Evolutionary conservation across 2,329 filamentous ascomycete genomes (phyloP).

Genomic region (Fusarium hostae): DNA sequence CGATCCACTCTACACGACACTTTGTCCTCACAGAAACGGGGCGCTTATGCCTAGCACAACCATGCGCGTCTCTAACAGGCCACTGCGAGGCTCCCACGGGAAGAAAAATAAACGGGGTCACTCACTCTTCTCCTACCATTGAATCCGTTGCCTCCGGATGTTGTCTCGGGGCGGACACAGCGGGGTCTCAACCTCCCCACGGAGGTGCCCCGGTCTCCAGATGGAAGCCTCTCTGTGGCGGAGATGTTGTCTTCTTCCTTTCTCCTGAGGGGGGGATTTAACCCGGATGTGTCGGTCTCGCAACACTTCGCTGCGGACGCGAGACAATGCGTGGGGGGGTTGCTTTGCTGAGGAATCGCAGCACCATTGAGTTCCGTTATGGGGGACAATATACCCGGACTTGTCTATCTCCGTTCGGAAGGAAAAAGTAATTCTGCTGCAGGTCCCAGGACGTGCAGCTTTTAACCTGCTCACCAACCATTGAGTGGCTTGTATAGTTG

Average conservation of each 20-base stretch:
- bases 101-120: slow-evolving; percentile 12
- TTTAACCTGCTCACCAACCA: slow-evolving; percentile 17
- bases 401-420: slow-evolving; percentile 8
- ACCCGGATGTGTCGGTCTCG: slow-evolving; percentile 35
- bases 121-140: slow-evolving; percentile 18
- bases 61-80: slow-evolving; percentile 19
- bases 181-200: slow-evolving; percentile 27
- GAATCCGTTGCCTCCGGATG: slow-evolving; percentile 30
- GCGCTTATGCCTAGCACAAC: slow-evolving; percentile 20
- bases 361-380: slow-evolving; percentile 9
- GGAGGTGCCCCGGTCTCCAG: slow-evolving; percentile 28
- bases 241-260: slow-evolving; percentile 1
- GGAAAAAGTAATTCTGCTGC: slow-evolving; percentile 33
- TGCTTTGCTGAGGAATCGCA: slow-evolving; percentile 10
- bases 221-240: slow-evolving; percentile 19
- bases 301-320: slow-evolving; percentile 20
- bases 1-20: slow-evolving; percentile 20
- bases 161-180: slow-evolving; percentile 35
- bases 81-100: slow-evolving; percentile 27
- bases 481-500: not conserved
- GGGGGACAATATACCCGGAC: slow-evolving; percentile 4
- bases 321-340: slow-evolving; percentile 28
- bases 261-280: slow-evolving; percentile 20
- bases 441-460: slow-evolving; percentile 26
- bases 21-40: slow-evolving; percentile 26